Evolutionary conservation across 345 rosid genomes (phyloP).

Genomic region (Turnera subulata): DNA sequence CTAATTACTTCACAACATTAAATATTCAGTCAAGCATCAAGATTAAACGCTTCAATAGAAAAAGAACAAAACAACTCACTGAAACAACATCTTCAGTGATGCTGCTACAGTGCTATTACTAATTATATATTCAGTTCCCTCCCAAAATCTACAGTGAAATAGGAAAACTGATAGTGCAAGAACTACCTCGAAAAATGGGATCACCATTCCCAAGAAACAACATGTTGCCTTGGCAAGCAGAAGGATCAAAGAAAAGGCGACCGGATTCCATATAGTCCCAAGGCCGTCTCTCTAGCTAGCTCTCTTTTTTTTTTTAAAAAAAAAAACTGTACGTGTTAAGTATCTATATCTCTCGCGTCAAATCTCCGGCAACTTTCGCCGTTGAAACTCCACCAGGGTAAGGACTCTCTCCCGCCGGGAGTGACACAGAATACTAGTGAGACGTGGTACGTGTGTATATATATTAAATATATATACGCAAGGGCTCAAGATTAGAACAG

Average conservation of each 20-base stretch:
- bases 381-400: background rate
- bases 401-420: background rate
- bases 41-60: background rate
- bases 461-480: background rate
- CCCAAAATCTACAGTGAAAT: too few species aligned
- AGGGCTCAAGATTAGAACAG: slow-evolving; percentile 42
- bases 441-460: background rate
- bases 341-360: slow-evolving; percentile 1
- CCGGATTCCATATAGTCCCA: slow-evolving; percentile 53
- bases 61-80: slow-evolving; percentile 1
- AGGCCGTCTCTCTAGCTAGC: background rate
- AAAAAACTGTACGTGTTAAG: background rate
- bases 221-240: slow-evolving; percentile 49
- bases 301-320: too few species aligned
- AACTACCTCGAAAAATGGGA: slow-evolving; percentile 47
- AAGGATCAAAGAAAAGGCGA: slow-evolving; percentile 46
- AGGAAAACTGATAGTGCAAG: background rate
- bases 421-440: background rate
- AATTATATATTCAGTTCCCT: too few species aligned
- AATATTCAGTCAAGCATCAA: too few species aligned
- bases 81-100: too few species aligned
- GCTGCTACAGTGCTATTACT: too few species aligned
- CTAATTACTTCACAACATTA: too few species aligned
- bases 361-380: slow-evolving; percentile 17
- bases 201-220: slow-evolving; percentile 58